phyloP scores from a whole-genome alignment of 805 yeast genomes.

The Metschnikowia chrysomelidarum region DNA sequence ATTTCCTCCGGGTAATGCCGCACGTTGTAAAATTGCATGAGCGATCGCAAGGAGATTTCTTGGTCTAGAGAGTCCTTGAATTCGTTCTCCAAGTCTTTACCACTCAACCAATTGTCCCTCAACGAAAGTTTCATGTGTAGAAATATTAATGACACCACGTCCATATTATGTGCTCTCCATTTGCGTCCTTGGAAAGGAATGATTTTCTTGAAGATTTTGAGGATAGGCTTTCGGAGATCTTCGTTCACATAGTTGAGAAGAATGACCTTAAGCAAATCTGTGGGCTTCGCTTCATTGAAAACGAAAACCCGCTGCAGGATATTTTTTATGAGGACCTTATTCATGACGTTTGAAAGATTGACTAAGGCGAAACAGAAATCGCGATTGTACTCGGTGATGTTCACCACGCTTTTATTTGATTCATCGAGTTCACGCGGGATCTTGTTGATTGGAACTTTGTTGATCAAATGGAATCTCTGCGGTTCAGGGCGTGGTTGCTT shows the following conservation, averaged over 20 bases:
- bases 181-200: constrained; percentile 91
- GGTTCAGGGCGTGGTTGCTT: constrained; percentile 3
- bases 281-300: constrained; percentile 60
- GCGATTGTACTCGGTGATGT: constrained; percentile 30
- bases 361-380: constrained; percentile 48
- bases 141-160: constrained; percentile 82
- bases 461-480: constrained; percentile 27
- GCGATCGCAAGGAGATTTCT: constrained; percentile 77
- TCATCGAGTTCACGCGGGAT: constrained; percentile 27
- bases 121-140: constrained; percentile 68
- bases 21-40: constrained; percentile 73
- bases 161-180: constrained; percentile 94
- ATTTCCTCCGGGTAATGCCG: constrained; percentile 52
- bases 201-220: constrained; percentile 72
- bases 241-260: constrained; percentile 58
- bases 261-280: constrained; percentile 56
- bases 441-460: constrained; percentile 27
- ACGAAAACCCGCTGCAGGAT: constrained; percentile 67
- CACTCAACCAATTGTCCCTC: constrained; percentile 85
- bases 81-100: constrained; percentile 73
- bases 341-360: constrained; percentile 53
- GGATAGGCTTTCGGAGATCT: constrained; percentile 63
- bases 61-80: constrained; percentile 77
- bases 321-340: constrained; percentile 61
- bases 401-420: constrained; percentile 26